Base-by-base conservation (phyloP, 805 yeast species). In the Nakazawaea wyomingensis region DNA sequence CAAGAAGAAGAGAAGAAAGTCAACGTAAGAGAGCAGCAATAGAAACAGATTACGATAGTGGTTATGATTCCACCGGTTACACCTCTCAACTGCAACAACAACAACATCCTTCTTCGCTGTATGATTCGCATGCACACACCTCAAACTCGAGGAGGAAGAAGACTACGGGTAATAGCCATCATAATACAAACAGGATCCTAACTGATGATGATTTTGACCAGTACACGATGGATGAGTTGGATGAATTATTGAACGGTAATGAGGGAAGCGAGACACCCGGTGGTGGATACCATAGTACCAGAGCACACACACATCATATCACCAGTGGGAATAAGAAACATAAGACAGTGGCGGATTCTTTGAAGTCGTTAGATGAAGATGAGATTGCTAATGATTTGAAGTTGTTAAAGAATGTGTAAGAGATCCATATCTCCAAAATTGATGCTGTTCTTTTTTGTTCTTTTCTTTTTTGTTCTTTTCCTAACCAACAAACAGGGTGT, bases 1-100 rank as follows among this genome's bases (percentile, higher is more conserved):
- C 47, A 66, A 62, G 53, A 66, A 63, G 52, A 61, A 66, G 47
- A 66, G 72, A 8, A 57, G 73, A 43, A 63, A 19, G 59, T 61
- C 16, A 56, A 50, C 48, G 52, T 48, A 48, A 47, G 46, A 46
- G 52, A 30, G 49, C 54, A 43, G 55, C 63, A 49, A 58, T 61
- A 50, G 50, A 54, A 44, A 49, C 51, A 45, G 62, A 58, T 49
- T 51, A 62, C 44, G 62, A 59, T 5, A 56, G 55, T 34, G 60
- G 55, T 54, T 64, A 58, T 51, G 68, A 58, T 19, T 37, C 49
- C 10, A 41, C 47, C 14, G 59, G 70, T 17, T 64, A 61, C 39
- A 49, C 71, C 38, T 43, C 46, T 2, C 45, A 37, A 24, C 27
- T 24, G 28, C 33, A 37, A 17, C 40, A 16, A 10, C 27, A 20